phyloP scores from a whole-genome alignment of 805 yeast genomes.

The Barnettozyma pratensis region DNA sequence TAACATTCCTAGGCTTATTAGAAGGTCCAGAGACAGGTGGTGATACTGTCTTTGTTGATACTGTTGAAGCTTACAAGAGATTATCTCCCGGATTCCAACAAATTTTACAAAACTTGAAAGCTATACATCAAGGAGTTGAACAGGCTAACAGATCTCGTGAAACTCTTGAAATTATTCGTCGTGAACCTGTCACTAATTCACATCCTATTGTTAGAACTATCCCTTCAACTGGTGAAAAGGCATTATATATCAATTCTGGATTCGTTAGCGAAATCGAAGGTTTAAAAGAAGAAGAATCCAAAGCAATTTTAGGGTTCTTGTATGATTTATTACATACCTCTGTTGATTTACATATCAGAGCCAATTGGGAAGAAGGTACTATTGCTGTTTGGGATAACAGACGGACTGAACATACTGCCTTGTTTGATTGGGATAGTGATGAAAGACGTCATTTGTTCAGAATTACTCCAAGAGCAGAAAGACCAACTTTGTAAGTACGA shows the following conservation, averaged over 20 bases:
- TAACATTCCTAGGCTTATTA: conserved; percentile 53
- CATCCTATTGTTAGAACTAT: conserved; percentile 64
- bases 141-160: conserved; percentile 47
- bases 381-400: conserved; percentile 72
- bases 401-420: conserved; percentile 54
- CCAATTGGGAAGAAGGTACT: conserved; percentile 56
- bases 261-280: conserved; percentile 60
- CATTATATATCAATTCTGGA: conserved; percentile 45
- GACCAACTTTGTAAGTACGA: neutral
- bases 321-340: conserved; percentile 41
- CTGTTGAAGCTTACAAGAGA: conserved; percentile 56
- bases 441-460: neutral
- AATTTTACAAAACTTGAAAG: conserved; percentile 49
- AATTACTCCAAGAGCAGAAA: neutral
- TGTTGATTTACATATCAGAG: conserved; percentile 54
- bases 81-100: conserved; percentile 53
- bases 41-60: conserved; percentile 60
- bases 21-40: conserved; percentile 54
- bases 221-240: conserved; percentile 57
- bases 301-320: conserved; percentile 47
- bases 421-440: conserved; percentile 37
- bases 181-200: conserved; percentile 48
- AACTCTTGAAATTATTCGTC: conserved; percentile 49
- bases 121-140: conserved; percentile 55
- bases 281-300: conserved; percentile 60